Evolutionary conservation across 2,329 filamentous ascomycete genomes (phyloP).

Genomic region (Sordariomycetes sp.): DNA sequence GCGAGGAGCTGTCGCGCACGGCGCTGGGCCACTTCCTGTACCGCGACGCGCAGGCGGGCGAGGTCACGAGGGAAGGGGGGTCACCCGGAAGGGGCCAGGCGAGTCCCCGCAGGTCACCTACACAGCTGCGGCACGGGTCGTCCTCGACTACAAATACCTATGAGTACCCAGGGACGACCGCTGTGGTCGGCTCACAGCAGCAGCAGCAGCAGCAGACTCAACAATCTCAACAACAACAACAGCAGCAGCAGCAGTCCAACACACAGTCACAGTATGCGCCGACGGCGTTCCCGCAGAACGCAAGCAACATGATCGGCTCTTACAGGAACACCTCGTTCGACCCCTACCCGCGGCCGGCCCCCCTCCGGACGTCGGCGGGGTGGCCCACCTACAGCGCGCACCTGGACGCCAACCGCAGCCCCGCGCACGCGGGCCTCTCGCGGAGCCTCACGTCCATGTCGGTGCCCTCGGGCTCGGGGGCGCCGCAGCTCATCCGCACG

Average conservation of each 20-base stretch:
- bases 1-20: slow-evolving; percentile 40
- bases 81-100: slow-evolving; percentile 27
- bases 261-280: slow-evolving; percentile 20
- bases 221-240: not conserved
- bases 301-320: slow-evolving; percentile 41
- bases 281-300: slow-evolving; percentile 22
- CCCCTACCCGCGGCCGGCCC: slow-evolving; percentile 27
- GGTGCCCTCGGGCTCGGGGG: slow-evolving; percentile 29
- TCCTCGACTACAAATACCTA: slow-evolving; percentile 33
- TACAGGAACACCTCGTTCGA: slow-evolving; percentile 42
- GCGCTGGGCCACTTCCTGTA: slow-evolving; percentile 35
- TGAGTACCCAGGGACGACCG: slow-evolving; percentile 25
- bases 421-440: slow-evolving; percentile 30
- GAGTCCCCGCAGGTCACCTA: slow-evolving; percentile 30
- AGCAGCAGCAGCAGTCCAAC: slow-evolving; percentile 8
- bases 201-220: slow-evolving; percentile 12
- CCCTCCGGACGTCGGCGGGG: slow-evolving; percentile 24
- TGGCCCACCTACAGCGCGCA: slow-evolving; percentile 33
- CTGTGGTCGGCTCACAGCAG: slow-evolving; percentile 9
- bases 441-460: slow-evolving; percentile 37
- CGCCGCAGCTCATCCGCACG: slow-evolving; percentile 43
- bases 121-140: slow-evolving; percentile 18
- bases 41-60: slow-evolving; percentile 20
- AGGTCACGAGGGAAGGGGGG: slow-evolving; percentile 27
- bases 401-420: slow-evolving; percentile 27